A percentile compares a stretch with the other conserved stretches of the same genome.
These are phyloP conservation scores for Agaricus sinodeliciosus DNA, from an alignment of 768 basidiomycete genomes.

Conservation along the genomic window DNA sequence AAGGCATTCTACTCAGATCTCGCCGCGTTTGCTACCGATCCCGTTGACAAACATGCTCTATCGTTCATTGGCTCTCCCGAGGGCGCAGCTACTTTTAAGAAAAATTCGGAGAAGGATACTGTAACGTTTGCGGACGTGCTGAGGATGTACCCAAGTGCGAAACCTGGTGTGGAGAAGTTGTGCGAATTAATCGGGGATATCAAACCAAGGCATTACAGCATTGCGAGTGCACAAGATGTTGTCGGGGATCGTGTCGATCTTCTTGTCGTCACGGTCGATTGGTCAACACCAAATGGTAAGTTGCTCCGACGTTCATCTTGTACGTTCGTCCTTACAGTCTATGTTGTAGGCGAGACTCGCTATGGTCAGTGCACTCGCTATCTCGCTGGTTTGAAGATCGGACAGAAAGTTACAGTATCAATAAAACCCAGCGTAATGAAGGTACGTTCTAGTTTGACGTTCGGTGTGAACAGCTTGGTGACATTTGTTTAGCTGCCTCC, in stretches of 20 bases:
- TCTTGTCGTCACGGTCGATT: constrained; percentile 94
- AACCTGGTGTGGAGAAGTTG: constrained; percentile 75
- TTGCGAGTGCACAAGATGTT: constrained; percentile 91
- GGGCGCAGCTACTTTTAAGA: constrained; percentile 90
- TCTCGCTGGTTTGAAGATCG: constrained; percentile 73
- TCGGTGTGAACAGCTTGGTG: neutral
- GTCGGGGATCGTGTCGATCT: constrained; percentile 94
- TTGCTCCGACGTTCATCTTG: constrained; percentile 8
- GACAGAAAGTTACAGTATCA: constrained; percentile 93
- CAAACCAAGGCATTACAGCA: constrained; percentile 97
- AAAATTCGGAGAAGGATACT: constrained; percentile 90
- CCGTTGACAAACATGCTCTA: constrained; percentile 71
- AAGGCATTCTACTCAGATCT: constrained; percentile 94
- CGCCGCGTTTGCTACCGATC: constrained; percentile 61
- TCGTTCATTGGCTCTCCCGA: constrained; percentile 93
- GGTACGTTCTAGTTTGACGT: constrained; percentile 33
- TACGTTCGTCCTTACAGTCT: constrained; percentile 3
- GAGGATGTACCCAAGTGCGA: constrained; percentile 66
- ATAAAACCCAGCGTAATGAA: constrained; percentile 99
- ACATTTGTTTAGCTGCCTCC: constrained; percentile 63
- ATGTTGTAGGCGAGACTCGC: constrained; percentile 52
- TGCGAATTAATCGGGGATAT: constrained; percentile 91
- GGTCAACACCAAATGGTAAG: constrained; percentile 79
- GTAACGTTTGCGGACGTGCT: constrained; percentile 90
- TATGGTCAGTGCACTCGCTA: constrained; percentile 98